A percentile compares a stretch with the other conserved stretches of the same genome.
phyloP scores from a whole-genome alignment of 495 filamentous ascomycete species.

The Achaetomiella virescens region DNA sequence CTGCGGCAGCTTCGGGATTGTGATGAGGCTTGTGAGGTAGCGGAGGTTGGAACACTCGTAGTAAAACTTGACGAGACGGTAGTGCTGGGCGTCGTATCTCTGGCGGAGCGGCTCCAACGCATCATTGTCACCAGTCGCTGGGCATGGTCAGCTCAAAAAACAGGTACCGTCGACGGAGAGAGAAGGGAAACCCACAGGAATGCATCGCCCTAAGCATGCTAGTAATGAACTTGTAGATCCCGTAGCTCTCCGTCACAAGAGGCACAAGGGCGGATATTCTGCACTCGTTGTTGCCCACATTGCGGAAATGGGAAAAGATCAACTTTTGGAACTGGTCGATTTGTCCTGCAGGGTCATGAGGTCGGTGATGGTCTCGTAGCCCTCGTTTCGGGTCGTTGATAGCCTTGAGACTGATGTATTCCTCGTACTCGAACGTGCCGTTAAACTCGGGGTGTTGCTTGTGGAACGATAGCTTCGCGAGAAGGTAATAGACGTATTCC shows the following conservation, averaged over 20 bases:
- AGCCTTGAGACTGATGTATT: constrained; percentile 95
- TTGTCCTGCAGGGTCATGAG: constrained; percentile 96
- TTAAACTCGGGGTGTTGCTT: constrained; percentile 97
- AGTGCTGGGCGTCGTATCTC: constrained; percentile 90
- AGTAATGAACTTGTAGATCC: constrained; percentile 93
- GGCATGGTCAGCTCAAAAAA: constrained; percentile 22
- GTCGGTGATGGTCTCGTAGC: constrained; percentile 95
- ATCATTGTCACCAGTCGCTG: constrained; percentile 88
- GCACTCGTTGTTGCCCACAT: constrained; percentile 89
- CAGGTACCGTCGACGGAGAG: constrained; percentile 3
- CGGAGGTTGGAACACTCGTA: constrained; percentile 97
- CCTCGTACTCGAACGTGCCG: constrained; percentile 97
- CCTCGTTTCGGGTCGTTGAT: constrained; percentile 99
- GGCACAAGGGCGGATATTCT: constrained; percentile 90
- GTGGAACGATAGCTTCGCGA: constrained; percentile 90
- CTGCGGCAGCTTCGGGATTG: constrained; percentile 89
- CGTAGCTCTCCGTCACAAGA: constrained; percentile 94
- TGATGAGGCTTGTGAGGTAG: constrained; percentile 93
- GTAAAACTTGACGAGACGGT: constrained; percentile 94
- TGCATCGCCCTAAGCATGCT: constrained; percentile 97
- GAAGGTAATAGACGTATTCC: constrained; percentile 91
- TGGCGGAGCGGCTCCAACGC: constrained; percentile 83
- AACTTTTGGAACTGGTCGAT: constrained; percentile 98
- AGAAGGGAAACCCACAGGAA: constrained; percentile 58
- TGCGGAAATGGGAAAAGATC: constrained; percentile 91